Evolutionary conservation across 345 rosid genomes (phyloP).

Genomic region (Geranium rotundifolium): DNA sequence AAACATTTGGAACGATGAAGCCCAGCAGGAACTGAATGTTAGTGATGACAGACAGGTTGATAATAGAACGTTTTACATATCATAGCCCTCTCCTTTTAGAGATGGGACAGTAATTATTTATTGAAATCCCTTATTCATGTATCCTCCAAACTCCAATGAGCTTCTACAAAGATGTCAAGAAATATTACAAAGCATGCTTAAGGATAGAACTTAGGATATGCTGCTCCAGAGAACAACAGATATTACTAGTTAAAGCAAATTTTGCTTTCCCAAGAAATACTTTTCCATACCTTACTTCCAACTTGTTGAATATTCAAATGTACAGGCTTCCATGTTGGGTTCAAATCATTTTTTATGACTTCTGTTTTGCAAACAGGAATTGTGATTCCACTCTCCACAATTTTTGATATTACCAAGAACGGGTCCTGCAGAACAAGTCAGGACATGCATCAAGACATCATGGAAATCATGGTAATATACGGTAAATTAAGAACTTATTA

Average conservation of each 20-base stretch:
- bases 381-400: constrained; percentile 42
- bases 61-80: background rate
- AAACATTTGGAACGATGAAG: too few relatives aligned
- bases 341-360: constrained; percentile 61
- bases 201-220: background rate
- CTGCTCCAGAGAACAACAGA: background rate
- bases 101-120: background rate
- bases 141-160: too few relatives aligned
- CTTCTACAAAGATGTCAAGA: background rate
- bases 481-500: background rate
- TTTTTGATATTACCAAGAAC: constrained; percentile 76
- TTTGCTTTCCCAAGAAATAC: constrained; percentile 12
- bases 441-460: background rate
- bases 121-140: background rate
- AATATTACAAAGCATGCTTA: background rate
- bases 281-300: constrained; percentile 65
- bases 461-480: background rate
- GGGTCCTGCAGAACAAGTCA: constrained; percentile 49
- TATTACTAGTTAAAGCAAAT: constrained; percentile 1
- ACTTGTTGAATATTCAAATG: constrained; percentile 73
- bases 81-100: background rate
- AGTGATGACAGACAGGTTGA: background rate
- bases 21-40: background rate
- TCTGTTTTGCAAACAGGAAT: constrained; percentile 87
- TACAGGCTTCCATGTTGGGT: constrained; percentile 69